Percentiles rank a stretch among this genome's conserved stretches.
Conservation (phyloP, 106 monocot species). For the Dendrobium catenatum region DNA sequence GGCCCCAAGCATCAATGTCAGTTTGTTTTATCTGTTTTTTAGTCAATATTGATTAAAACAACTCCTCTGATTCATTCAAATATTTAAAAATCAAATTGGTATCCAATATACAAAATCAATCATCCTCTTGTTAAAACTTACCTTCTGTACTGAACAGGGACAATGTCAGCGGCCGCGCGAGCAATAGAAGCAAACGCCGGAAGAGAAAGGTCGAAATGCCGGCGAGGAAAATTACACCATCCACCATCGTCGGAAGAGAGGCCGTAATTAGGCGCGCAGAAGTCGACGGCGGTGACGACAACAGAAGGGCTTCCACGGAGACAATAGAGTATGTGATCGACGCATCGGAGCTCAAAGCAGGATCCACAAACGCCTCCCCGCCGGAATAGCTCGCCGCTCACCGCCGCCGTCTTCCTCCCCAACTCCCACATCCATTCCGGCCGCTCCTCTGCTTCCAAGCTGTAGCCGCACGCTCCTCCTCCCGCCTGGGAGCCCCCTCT, state of each 20-base stretch:
- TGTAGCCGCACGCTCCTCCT: slow-evolving; percentile 1
- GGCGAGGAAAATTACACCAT: slow-evolving; percentile 57
- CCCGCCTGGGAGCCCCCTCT: not conserved
- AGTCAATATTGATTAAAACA: too few relatives aligned
- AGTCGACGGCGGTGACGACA: slow-evolving; percentile 50
- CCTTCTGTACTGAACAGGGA: slow-evolving; percentile 48
- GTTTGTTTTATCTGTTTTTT: too few relatives aligned
- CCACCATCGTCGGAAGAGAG: slow-evolving; percentile 58
- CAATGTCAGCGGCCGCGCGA: slow-evolving; percentile 56
- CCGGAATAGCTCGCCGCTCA: not conserved
- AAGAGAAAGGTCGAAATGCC: slow-evolving; percentile 66
- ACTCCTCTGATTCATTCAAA: too few relatives aligned
- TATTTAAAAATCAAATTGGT: too few relatives aligned
- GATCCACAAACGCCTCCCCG: not conserved
- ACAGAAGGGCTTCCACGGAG: slow-evolving; percentile 21
- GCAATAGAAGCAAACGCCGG: slow-evolving; percentile 69
- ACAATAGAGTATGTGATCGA: slow-evolving; percentile 29
- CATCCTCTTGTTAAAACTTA: not conserved
- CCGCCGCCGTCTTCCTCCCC: not conserved
- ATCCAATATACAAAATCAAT: too few relatives aligned
- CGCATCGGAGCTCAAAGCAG: slow-evolving; percentile 3
- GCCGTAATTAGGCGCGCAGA: slow-evolving; percentile 60
- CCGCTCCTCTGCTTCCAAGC: not conserved
- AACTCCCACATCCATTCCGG: not conserved
- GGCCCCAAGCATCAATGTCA: too few relatives aligned